Evolutionary conservation across 805 yeast genomes (phyloP), one percentile per base, ranked within the genome.

Genomic region (Monosporozyma servazzii): DNA sequence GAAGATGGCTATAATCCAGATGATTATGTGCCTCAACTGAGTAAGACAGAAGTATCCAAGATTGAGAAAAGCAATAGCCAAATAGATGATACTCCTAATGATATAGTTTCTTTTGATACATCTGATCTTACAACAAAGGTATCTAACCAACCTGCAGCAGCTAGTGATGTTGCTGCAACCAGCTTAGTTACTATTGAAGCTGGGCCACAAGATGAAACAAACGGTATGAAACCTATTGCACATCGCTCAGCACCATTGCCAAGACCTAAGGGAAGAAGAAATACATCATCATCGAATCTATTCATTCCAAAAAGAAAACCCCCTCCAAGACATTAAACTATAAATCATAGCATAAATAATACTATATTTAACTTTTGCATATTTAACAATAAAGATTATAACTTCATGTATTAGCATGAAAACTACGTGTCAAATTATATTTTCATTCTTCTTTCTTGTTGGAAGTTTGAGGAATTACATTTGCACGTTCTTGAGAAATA

Each of bases 301-400:
- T 63, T 63, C 37, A 62, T 63, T 25, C 66, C 65, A 9, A 62
- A 56, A 48, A 60, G 51, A 46, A 59, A 53, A 46, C 58, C 49
- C 18, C 56, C 50, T 27, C 56, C 47, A 45, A 55, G 41, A 45
- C 49, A 43, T 29, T 47, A 50, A 44, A 31, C 21, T 39, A 39
- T 39, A 39, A 7, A 39, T 18, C 8, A 39, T 39, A 39, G 42
- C 37, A 33, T 33, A 33, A 13, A 33, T 33, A 33, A 30, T 5
- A 27, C 18, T 8, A 9, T 30, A 9, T 30, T 45, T 15, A 27
- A 17, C 18, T 29, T 20, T 15, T 25, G 33, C 37, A 33, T 45
- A 42, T 36, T n/a, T 33, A 46, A 42, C 31, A 27, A 27, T 25
- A 46, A 45, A n/a, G n/a, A 27, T 29, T 7, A 30, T 13, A 18